Evolutionary conservation across 768 basidiomycete genomes (phyloP), one percentile per base, ranked within the genome.

Genomic region (Cystofilobasidium macerans): DNA sequence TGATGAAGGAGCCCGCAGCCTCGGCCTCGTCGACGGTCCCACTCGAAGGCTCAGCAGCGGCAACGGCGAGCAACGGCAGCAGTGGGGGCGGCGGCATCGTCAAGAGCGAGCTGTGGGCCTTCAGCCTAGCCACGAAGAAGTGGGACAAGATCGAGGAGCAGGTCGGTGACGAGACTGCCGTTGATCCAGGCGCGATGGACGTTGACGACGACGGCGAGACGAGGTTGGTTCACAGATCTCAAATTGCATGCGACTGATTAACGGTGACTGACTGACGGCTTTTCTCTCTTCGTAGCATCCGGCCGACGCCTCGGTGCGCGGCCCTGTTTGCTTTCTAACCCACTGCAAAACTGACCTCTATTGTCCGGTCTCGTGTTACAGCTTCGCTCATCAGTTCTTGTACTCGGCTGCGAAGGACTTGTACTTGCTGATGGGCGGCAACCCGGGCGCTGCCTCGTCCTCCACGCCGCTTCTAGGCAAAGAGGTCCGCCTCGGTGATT

Each of bases 41-140:
- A 3, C 42, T 42, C 16, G 42, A 42, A 20, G 42, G 42, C 5
- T 1, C 42, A 51, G 18, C 43, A 36, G 35, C 26, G 28, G 22
- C 45, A 20, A n/a, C 4, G 8, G 45, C 20, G 3, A n/a, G 42
- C 42, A 43, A 47, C 35, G 26, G 40, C 5, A 32, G 12, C 28
- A 14, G 30, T 14, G 51, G 6, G 20, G 16, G 20, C 7, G 45
- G 20, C 24, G 45, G 45, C 20, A 20, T 54, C 28, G 51, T 57
- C 33, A 65, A 59, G 35, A 57, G 64, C n/a, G 64, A 57, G 35
- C 30, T 65, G n/a, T 65, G 64, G 64, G 26, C 33, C 8, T 59
- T 58, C 33, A 38, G 42, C 24, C n/a, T 65, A 4, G 43, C 58
- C 24, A 36, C 45, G 6, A 38, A 32, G n/a, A 47, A 51, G 33